These are phyloP conservation scores for Brettanomyces custersianus DNA, from an alignment of 805 yeast species.

Conservation along the genomic window DNA sequence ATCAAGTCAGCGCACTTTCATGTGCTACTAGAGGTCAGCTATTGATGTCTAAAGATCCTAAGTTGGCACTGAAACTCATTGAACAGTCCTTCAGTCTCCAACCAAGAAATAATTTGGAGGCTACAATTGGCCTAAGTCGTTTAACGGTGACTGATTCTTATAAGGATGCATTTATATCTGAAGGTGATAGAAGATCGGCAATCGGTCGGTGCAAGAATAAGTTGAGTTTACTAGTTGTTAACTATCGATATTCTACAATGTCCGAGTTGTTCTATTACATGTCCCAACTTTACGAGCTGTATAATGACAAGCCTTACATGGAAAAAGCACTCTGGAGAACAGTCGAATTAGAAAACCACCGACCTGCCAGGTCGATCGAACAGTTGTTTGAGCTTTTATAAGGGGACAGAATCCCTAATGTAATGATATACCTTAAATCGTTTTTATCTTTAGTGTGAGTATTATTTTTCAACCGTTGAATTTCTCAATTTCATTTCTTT, in stretches of 20 bases:
- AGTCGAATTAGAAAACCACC: slow-evolving; percentile 51
- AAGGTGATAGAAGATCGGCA: slow-evolving; percentile 51
- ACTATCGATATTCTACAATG: slow-evolving; percentile 32
- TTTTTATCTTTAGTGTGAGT: too few species aligned
- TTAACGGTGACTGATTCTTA: slow-evolving; percentile 31
- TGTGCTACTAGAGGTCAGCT: slow-evolving; percentile 41
- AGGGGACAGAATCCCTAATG: too few species aligned
- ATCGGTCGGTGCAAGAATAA: slow-evolving; percentile 44
- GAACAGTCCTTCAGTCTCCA: slow-evolving; percentile 49
- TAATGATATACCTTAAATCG: too few species aligned
- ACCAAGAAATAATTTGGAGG: slow-evolving; percentile 37
- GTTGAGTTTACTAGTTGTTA: slow-evolving; percentile 30
- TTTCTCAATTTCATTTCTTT: too few species aligned
- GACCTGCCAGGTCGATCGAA: slow-evolving; percentile 38
- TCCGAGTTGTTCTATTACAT: slow-evolving; percentile 65
- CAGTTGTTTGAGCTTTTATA: background rate
- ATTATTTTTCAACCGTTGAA: too few species aligned
- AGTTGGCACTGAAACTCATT: slow-evolving; percentile 49
- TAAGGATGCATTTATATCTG: slow-evolving; percentile 38
- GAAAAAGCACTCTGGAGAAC: slow-evolving; percentile 51
- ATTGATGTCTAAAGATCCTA: slow-evolving; percentile 23
- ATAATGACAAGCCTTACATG: slow-evolving; percentile 37
- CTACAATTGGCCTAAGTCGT: slow-evolving; percentile 46
- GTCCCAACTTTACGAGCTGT: slow-evolving; percentile 54
- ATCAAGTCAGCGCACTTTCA: slow-evolving; percentile 37